A percentile compares a stretch with the other conserved stretches of the same genome.
Conservation (phyloP, 2,329 filamentous ascomycete genomes). For the Aspergillus oerlinghausenensis region DNA sequence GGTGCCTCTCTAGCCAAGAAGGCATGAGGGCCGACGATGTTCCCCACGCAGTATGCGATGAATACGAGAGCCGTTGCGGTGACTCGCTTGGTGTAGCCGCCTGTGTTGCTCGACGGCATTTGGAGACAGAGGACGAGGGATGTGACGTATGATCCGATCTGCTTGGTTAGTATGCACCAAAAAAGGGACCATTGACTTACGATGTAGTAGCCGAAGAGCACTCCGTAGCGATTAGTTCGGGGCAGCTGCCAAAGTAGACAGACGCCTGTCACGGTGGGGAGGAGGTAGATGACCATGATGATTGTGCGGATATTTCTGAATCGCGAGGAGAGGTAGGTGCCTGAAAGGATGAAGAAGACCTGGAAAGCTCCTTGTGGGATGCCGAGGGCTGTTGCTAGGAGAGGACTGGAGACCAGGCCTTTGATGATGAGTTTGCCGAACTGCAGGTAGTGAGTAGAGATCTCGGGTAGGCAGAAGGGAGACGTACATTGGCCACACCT, state of each 20-base stretch:
- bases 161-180: not conserved
- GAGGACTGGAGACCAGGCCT: constrained; percentile 41
- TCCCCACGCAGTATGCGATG: constrained; percentile 41
- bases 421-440: constrained; percentile 53
- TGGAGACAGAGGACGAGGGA: constrained; percentile 51
- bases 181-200: not conserved
- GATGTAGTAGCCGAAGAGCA: constrained; percentile 52
- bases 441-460: not conserved
- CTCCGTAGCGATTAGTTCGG: constrained; percentile 40
- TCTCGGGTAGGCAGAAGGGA: too few relatives aligned
- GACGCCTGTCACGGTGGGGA: constrained; percentile 49
- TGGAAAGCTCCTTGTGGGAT: constrained; percentile 54
- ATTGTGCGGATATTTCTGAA: constrained; percentile 49
- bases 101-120: constrained; percentile 38
- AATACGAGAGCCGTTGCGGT: constrained; percentile 45
- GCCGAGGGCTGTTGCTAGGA: constrained; percentile 49
- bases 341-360: constrained; percentile 48
- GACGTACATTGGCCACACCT: constrained; percentile 45
- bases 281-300: constrained; percentile 50
- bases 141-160: constrained; percentile 44
- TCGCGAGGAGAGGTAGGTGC: constrained; percentile 49
- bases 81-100: constrained; percentile 48
- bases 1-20: constrained; percentile 42
- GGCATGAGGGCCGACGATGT: constrained; percentile 46
- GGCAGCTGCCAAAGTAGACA: constrained; percentile 50